A percentile compares a stretch with the other conserved stretches of the same genome.
phyloP scores from a whole-genome alignment of 2,329 filamentous ascomycete species.

The Cladophialophora carrionii region DNA sequence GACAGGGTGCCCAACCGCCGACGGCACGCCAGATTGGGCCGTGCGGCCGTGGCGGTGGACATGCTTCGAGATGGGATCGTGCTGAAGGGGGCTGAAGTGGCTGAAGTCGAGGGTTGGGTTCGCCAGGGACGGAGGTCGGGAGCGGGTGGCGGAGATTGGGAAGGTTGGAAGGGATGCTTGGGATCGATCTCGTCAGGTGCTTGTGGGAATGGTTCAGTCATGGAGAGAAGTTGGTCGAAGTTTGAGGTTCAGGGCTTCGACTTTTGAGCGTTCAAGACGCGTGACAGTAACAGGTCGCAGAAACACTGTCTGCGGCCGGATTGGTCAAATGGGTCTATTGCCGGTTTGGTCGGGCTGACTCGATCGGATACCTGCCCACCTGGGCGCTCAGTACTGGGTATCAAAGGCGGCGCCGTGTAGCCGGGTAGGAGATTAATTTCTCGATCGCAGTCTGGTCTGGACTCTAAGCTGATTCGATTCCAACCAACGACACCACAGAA shows the following conservation, averaged over 20 bases:
- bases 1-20: conserved; percentile 9
- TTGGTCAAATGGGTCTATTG: neutral
- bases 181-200: neutral
- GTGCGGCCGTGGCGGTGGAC: conserved; percentile 6
- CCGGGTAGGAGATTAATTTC: neutral
- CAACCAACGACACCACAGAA: neutral
- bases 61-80: neutral
- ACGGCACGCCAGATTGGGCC: neutral
- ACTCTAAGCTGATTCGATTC: neutral
- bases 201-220: conserved; percentile 7
- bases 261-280: neutral
- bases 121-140: conserved; percentile 4
- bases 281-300: neutral
- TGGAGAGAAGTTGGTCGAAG: neutral
- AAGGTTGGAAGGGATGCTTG: neutral
- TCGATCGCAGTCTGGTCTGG: neutral
- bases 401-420: neutral
- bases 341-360: neutral
- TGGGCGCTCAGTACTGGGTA: neutral
- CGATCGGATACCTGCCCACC: neutral
- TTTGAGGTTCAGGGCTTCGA: neutral
- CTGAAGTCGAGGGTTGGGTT: neutral
- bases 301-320: neutral
- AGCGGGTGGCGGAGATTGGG: neutral
- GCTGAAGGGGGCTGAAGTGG: neutral